These are phyloP conservation scores for Waitea zeae DNA, from an alignment of 1,284 basidiomycete species.

Conservation along the genomic window DNA sequence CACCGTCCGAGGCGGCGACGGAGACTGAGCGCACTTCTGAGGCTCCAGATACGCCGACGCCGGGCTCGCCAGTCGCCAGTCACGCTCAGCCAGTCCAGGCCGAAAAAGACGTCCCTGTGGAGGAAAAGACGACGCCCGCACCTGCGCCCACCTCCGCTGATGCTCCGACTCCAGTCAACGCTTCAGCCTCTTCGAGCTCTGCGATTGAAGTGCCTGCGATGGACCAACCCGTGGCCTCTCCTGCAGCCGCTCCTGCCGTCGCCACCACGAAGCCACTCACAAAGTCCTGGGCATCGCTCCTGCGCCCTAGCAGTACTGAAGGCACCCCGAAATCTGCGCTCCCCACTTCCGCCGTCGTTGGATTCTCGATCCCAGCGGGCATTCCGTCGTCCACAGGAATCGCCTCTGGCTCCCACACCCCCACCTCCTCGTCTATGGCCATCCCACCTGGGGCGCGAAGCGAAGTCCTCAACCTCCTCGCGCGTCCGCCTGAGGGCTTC, in stretches of 20 bases:
- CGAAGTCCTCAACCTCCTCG: slow-evolving; percentile 39
- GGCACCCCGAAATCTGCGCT: slow-evolving; percentile 24
- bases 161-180: slow-evolving; percentile 8
- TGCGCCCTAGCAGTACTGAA: slow-evolving; percentile 24
- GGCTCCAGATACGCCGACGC: slow-evolving; percentile 26
- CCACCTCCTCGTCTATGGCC: slow-evolving; percentile 12
- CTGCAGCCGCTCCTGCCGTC: slow-evolving; percentile 10
- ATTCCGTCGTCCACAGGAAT: slow-evolving; percentile 8
- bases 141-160: slow-evolving; percentile 4
- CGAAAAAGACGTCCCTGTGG: slow-evolving; percentile 4
- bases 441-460: slow-evolving; percentile 28
- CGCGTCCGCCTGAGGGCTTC: slow-evolving; percentile 17
- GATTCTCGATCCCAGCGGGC: slow-evolving; percentile 44
- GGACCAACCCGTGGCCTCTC: too few species aligned
- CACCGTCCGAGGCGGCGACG: slow-evolving; percentile 13
- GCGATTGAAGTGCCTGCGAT: too few species aligned
- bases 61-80: slow-evolving; percentile 40
- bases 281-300: slow-evolving; percentile 68
- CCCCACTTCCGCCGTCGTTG: slow-evolving; percentile 46
- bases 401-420: slow-evolving; percentile 1
- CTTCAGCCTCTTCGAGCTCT: too few species aligned
- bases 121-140: slow-evolving; percentile 3
- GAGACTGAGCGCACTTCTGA: slow-evolving; percentile 21
- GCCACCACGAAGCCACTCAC: slow-evolving; percentile 22
- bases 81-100: slow-evolving; percentile 31